Conservation (phyloP, 176 grass and related monocot genomes). For the Areca catechu region DNA sequence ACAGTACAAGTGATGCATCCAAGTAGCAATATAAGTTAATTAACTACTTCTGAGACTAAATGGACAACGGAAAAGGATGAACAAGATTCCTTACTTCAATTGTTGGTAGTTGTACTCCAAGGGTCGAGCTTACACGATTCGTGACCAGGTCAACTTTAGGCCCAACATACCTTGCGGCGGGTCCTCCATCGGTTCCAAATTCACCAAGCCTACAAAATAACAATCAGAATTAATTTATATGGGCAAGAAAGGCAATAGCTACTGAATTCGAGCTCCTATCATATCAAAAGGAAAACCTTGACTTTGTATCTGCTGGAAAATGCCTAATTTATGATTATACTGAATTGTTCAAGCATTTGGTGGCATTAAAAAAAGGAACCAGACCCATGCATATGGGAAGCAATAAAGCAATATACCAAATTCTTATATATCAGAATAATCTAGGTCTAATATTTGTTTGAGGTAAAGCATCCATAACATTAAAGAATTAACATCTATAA, state of each 20-base stretch:
- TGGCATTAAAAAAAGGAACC: no score
- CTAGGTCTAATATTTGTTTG: no score
- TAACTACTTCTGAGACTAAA: neutral
- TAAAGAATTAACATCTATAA: no score
- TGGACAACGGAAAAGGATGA: neutral
- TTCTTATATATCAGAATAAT: no score
- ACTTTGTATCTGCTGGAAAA: no score
- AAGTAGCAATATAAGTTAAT: neutral
- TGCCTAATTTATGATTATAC: no score
- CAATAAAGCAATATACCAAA: no score
- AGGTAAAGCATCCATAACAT: no score
- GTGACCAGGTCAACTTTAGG: slow-evolving; percentile 1
- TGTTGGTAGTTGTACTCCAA: neutral
- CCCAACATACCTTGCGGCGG: neutral
- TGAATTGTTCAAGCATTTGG: no score
- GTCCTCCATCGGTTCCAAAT: neutral
- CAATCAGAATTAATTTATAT: neutral
- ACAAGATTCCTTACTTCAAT: slow-evolving; percentile 1
- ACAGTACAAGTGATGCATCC: neutral
- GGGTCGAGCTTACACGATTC: neutral
- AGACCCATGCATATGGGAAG: no score
- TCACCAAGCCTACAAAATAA: neutral
- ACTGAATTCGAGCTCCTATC: no score
- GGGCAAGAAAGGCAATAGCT: neutral
- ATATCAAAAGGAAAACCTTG: no score